Evolutionary conservation across 2,329 filamentous ascomycete species (phyloP), one percentile per base, ranked within the genome.

Genomic region (Teratosphaeriaceae sp.): DNA sequence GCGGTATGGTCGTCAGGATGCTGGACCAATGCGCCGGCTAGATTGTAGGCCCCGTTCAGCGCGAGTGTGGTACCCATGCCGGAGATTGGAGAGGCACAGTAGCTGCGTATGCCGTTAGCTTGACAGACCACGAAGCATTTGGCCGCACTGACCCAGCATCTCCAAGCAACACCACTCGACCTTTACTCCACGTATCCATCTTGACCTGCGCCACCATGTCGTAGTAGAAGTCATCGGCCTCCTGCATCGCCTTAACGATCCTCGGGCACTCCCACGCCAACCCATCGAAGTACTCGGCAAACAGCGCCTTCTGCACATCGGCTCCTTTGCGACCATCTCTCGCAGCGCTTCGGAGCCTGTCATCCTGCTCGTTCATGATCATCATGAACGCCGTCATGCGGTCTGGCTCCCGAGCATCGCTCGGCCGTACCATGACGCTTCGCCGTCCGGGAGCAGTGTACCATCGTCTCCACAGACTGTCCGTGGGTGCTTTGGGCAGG

Each of bases 31-130:
- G 48, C 52, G 12, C 60, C 60, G 13, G 61, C 61, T 9, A 64
- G 55, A 29, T 53, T 53, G 44, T 63, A 61, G 0, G 60, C 61
- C 19, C 61, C 62, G n/a, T 47, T 54, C 8, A 65, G 41, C 6
- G 59, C 61, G 1, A 62, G 47, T 0, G 59, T 61, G 0, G 62
- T 63, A 2, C 62, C 61, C 59, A 63, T 63, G 8, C 61, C 62
- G 3, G 53, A 56, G 36, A 63, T 50, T 2, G 61, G 61, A 12
- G 53, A 54, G 16, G 55, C 48, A 34, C 55, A 59, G 36, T 59
- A 59, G 19, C 54, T 53, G 24, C 37, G 15, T 9, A 15, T 16
- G 2, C 2, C 27, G 40, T 36, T 22, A 42, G 37, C 22, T 30
- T 13, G 19, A 42, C 15, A 40, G 23, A 23, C 21, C n/a, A 6